Conservation (phyloP, 2,329 filamentous ascomycete species). For the Ascomycota sp. region DNA sequence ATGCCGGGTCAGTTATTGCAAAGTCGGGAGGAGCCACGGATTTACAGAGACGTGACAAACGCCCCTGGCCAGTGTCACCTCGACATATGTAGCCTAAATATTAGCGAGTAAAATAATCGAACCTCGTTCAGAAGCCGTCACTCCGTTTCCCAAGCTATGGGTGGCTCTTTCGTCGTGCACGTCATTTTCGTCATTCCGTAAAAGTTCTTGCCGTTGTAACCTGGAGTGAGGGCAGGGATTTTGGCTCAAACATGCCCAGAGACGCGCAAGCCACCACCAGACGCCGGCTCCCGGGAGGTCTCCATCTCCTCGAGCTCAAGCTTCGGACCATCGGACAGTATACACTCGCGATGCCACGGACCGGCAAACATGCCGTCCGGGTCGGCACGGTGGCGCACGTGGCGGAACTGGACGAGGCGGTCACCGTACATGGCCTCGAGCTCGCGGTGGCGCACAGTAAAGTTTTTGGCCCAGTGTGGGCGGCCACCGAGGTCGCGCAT, state of each 20-base stretch:
- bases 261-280: conserved; percentile 8
- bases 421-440: conserved; percentile 49
- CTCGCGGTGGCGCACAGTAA: conserved; percentile 37
- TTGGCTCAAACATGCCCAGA: background rate
- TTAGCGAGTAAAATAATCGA: too few relatives aligned
- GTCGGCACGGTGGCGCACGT: conserved; percentile 49
- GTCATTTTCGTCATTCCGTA: too few relatives aligned
- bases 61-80: too few relatives aligned
- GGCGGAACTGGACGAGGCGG: conserved; percentile 45
- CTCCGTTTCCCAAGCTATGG: too few relatives aligned
- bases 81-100: too few relatives aligned
- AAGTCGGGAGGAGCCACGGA: too few relatives aligned
- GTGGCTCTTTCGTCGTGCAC: too few relatives aligned
- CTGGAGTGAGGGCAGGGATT: background rate
- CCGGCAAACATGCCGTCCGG: conserved; percentile 76
- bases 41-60: too few relatives aligned
- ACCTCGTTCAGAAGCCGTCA: too few relatives aligned
- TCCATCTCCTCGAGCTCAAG: conserved; percentile 18
- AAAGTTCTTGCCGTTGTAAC: too few relatives aligned
- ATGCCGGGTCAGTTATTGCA: too few relatives aligned
- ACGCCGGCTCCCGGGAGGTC: conserved; percentile 7
- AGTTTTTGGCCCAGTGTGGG: conserved; percentile 92
- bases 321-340: conserved; percentile 22
- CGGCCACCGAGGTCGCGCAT: conserved; percentile 69
- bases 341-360: conserved; percentile 63